Evolutionary conservation across 2,329 filamentous ascomycete genomes (phyloP).

Genomic region (Lasiodiplodia gonubiensis): DNA sequence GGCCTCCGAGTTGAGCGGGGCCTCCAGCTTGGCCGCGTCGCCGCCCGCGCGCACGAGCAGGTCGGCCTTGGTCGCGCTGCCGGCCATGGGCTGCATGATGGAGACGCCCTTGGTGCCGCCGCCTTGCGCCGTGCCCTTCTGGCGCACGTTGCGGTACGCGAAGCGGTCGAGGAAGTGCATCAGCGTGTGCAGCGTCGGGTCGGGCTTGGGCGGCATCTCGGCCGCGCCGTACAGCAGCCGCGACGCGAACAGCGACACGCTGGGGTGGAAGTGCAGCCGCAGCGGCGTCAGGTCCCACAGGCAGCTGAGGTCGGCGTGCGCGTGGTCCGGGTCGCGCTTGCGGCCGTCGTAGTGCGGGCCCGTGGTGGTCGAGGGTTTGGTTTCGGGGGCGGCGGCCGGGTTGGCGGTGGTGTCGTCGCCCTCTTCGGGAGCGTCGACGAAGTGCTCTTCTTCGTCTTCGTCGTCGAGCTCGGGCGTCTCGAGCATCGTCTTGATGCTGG

Average conservation of each 20-base stretch:
- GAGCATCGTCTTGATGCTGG: slow-evolving; percentile 77
- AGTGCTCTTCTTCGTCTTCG: slow-evolving; percentile 74
- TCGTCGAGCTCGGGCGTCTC: slow-evolving; percentile 74
- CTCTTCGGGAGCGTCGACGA: slow-evolving; percentile 67
- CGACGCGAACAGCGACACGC: slow-evolving; percentile 81
- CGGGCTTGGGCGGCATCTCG: slow-evolving; percentile 82
- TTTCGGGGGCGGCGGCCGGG: not conserved
- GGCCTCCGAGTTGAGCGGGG: slow-evolving; percentile 78
- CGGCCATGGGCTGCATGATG: slow-evolving; percentile 93
- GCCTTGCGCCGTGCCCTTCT: slow-evolving; percentile 63
- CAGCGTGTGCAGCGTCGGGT: slow-evolving; percentile 85
- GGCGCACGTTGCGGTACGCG: slow-evolving; percentile 87
- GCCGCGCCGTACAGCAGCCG: slow-evolving; percentile 69
- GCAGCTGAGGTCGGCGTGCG: slow-evolving; percentile 90
- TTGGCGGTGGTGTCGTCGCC: slow-evolving; percentile 51
- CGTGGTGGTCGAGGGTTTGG: slow-evolving; percentile 10
- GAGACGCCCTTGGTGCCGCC: slow-evolving; percentile 67
- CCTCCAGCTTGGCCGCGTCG: slow-evolving; percentile 63
- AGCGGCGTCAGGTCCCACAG: slow-evolving; percentile 91
- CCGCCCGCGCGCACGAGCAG: slow-evolving; percentile 64
- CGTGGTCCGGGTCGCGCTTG: slow-evolving; percentile 89
- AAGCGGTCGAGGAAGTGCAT: slow-evolving; percentile 98
- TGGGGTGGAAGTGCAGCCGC: slow-evolving; percentile 86
- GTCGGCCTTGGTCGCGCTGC: slow-evolving; percentile 61
- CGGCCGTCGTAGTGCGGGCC: slow-evolving; percentile 73